Conservation (phyloP, 2,329 filamentous ascomycete species). For the Apiospora marii region DNA sequence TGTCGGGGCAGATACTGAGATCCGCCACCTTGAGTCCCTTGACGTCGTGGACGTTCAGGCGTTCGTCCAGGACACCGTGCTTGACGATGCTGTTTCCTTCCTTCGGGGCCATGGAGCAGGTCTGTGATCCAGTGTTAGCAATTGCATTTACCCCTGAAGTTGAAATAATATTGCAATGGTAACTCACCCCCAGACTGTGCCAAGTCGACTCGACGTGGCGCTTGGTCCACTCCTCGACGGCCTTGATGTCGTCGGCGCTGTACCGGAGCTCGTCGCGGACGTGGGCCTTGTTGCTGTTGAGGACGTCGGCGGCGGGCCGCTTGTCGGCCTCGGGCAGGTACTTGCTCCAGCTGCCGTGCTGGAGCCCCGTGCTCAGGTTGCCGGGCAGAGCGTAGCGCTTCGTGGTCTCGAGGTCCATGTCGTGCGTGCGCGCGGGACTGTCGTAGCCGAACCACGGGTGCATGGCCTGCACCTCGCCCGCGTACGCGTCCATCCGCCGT, state of each 20-base stretch:
- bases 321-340: slow-evolving; percentile 63
- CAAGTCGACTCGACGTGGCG: slow-evolving; percentile 80
- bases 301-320: slow-evolving; percentile 50
- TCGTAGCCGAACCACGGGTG: slow-evolving; percentile 79
- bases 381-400: slow-evolving; percentile 78
- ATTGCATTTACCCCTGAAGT: not conserved
- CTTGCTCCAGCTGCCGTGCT: slow-evolving; percentile 76
- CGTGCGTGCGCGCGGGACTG: slow-evolving; percentile 72
- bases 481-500: slow-evolving; percentile 78
- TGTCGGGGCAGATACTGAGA: slow-evolving; percentile 79
- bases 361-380: slow-evolving; percentile 74
- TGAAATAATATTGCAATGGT: not conserved
- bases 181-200: slow-evolving; percentile 65
- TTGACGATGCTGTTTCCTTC: slow-evolving; percentile 83
- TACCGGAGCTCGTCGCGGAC: slow-evolving; percentile 73
- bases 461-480: slow-evolving; percentile 73
- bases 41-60: slow-evolving; percentile 80
- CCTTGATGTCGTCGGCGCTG: slow-evolving; percentile 66
- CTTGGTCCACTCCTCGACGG: slow-evolving; percentile 74
- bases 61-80: slow-evolving; percentile 79
- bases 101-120: slow-evolving; percentile 78
- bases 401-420: slow-evolving; percentile 78
- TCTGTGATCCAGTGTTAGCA: slow-evolving; percentile 46
- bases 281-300: slow-evolving; percentile 71
- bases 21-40: slow-evolving; percentile 81